phyloP scores from a whole-genome alignment of 345 rosid genomes.

The Brassica juncea region DNA sequence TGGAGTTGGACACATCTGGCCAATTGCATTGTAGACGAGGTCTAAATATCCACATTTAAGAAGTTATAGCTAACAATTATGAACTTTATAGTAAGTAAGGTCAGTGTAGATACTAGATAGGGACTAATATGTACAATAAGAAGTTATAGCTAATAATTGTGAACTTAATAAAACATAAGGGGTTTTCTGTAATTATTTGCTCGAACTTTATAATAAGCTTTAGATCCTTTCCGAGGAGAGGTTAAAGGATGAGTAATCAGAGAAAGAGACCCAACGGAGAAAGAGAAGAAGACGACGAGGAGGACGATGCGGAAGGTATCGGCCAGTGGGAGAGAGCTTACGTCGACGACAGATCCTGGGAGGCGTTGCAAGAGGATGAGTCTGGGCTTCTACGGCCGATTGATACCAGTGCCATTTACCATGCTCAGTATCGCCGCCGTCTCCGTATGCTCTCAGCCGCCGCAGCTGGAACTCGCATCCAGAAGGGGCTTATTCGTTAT shows the following conservation, averaged over 20 bases:
- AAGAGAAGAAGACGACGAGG: constrained; percentile 70
- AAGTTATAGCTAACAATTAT: too few relatives aligned
- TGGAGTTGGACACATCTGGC: too few relatives aligned
- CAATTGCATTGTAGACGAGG: too few relatives aligned
- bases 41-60: too few relatives aligned
- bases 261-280: constrained; percentile 46
- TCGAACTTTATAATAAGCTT: background rate
- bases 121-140: background rate
- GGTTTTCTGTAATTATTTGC: background rate
- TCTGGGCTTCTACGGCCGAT: constrained; percentile 78
- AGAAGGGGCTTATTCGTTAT: constrained; percentile 92
- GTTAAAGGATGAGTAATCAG: constrained; percentile 45
- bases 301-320: constrained; percentile 59
- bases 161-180: background rate
- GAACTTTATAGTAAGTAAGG: too few relatives aligned
- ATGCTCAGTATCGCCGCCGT: constrained; percentile 71
- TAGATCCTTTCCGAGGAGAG: background rate
- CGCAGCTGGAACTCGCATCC: constrained; percentile 65
- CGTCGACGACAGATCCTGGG: constrained; percentile 87
- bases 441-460: constrained; percentile 67
- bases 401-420: constrained; percentile 65
- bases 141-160: background rate
- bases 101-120: background rate
- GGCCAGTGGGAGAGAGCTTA: constrained; percentile 83
- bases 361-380: constrained; percentile 85